These are phyloP conservation scores for Ogataea trehaloabstinens DNA, from an alignment of 805 yeast genomes.

Conservation along the genomic window DNA sequence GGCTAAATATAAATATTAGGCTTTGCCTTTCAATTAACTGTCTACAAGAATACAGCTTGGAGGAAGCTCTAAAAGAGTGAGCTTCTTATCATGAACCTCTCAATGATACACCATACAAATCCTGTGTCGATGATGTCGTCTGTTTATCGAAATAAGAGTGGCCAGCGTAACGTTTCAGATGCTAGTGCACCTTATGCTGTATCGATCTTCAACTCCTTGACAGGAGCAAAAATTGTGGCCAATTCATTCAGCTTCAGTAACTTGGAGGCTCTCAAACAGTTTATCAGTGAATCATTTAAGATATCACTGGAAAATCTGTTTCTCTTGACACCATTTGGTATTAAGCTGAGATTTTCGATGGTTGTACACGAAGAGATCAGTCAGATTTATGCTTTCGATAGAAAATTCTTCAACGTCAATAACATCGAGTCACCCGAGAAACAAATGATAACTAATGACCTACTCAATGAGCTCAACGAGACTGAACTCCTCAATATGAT, in stretches of 20 bases:
- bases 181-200: slow-evolving; percentile 21
- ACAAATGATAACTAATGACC: slow-evolving; percentile 15
- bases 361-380: slow-evolving; percentile 44
- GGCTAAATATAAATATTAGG: too few relatives aligned
- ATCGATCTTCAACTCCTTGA: slow-evolving; percentile 40
- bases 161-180: slow-evolving; percentile 10
- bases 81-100: slow-evolving; percentile 17
- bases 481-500: slow-evolving; percentile 30
- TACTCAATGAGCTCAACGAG: slow-evolving; percentile 24
- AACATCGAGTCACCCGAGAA: slow-evolving; percentile 19
- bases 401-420: slow-evolving; percentile 46
- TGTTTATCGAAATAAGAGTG: slow-evolving; percentile 17
- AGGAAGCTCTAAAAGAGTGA: too few relatives aligned
- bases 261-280: slow-evolving; percentile 41
- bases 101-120: slow-evolving; percentile 17
- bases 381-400: slow-evolving; percentile 63
- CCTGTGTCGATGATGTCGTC: slow-evolving; percentile 31
- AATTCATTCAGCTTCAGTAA: slow-evolving; percentile 39
- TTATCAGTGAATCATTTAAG: slow-evolving; percentile 38
- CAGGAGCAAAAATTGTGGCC: slow-evolving; percentile 38
- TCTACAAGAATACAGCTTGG: too few relatives aligned
- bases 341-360: slow-evolving; percentile 53
- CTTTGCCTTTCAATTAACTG: too few relatives aligned
- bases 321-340: slow-evolving; percentile 64
- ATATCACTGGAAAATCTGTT: slow-evolving; percentile 43